phyloP scores from a whole-genome alignment of 331 rosid genomes.

The Pyrus hybrid region DNA sequence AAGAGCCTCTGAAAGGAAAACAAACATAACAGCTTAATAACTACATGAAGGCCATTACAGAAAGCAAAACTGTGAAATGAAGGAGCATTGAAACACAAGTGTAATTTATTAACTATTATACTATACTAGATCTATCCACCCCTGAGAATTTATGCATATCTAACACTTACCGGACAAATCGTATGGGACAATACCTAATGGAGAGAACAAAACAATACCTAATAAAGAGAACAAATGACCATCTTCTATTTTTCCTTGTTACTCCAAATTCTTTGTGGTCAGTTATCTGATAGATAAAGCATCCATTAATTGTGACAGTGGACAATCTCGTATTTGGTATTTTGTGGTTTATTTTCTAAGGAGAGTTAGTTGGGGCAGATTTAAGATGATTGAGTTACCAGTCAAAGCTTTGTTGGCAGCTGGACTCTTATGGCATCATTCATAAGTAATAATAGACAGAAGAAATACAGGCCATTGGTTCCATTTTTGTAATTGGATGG shows the following conservation, averaged over 20 bases:
- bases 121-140: background rate
- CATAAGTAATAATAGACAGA: background rate
- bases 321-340: background rate
- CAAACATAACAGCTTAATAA: background rate
- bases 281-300: background rate
- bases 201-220: background rate
- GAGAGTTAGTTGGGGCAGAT: background rate
- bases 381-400: background rate
- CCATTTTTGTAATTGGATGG: background rate
- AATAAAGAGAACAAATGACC: background rate
- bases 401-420: background rate
- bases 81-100: background rate
- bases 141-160: background rate
- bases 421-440: background rate
- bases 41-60: background rate
- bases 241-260: background rate
- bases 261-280: background rate
- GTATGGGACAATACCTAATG: too few relatives aligned
- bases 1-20: conserved; percentile 59
- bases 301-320: background rate
- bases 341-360: background rate
- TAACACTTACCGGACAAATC: background rate
- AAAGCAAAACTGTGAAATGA: background rate
- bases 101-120: background rate
- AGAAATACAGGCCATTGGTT: background rate